phyloP scores from a whole-genome alignment of 305 asterid species.

The Fraxinus albicans region DNA sequence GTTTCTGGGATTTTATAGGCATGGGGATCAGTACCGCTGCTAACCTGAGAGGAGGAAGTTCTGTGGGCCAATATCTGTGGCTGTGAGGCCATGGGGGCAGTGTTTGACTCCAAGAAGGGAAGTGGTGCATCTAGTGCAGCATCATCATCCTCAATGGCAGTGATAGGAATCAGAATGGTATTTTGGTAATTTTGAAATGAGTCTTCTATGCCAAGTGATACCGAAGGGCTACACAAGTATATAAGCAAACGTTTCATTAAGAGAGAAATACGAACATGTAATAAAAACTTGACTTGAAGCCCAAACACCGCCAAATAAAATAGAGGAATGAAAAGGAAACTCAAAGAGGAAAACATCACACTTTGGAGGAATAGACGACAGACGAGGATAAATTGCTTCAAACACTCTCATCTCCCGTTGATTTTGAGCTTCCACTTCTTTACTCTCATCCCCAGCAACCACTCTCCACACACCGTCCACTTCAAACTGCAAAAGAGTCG shows the following conservation, averaged over 20 bases:
- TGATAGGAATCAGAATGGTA: conserved; percentile 46
- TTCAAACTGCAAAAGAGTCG: conserved; percentile 37
- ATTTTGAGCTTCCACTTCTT: conserved; percentile 39
- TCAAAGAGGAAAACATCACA: conserved; percentile 18
- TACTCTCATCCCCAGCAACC: conserved; percentile 77
- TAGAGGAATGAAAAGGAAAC: background rate
- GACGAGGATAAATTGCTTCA: conserved; percentile 75
- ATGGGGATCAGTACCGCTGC: conserved; percentile 11
- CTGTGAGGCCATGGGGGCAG: conserved; percentile 10
- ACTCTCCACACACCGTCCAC: conserved; percentile 49
- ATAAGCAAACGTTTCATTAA: conserved; percentile 2
- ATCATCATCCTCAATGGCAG: conserved; percentile 65
- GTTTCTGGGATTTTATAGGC: conserved; percentile 18
- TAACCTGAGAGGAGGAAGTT: conserved; percentile 22
- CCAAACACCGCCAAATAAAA: background rate
- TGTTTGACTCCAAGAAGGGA: conserved; percentile 7
- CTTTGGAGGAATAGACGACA: conserved; percentile 74
- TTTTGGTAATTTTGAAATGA: conserved; percentile 25
- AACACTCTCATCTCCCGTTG: conserved; percentile 53
- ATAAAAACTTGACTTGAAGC: background rate
- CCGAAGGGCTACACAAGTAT: conserved; percentile 45
- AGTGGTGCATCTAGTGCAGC: conserved; percentile 16
- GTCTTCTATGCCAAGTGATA: conserved; percentile 18
- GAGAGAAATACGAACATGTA: background rate
- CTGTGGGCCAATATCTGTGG: conserved; percentile 21